Evolutionary conservation across 1,284 basidiomycete genomes (phyloP).

Genomic region (Sanguinoderma infundibulare): DNA sequence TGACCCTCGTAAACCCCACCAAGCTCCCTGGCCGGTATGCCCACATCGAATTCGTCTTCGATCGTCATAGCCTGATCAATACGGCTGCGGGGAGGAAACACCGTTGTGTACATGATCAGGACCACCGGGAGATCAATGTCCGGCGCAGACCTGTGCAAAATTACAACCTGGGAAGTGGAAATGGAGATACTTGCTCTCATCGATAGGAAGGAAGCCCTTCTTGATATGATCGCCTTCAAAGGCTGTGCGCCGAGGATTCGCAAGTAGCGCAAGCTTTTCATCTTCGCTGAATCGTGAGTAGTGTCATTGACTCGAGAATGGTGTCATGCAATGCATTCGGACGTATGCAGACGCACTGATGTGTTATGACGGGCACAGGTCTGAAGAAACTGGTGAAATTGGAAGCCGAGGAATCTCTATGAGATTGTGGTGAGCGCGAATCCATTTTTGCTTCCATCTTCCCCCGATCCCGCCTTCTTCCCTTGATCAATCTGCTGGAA

Average conservation of each 20-base stretch:
- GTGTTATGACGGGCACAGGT: background rate
- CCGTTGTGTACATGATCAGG: conserved; percentile 9
- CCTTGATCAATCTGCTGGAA: background rate
- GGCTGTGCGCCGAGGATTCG: conserved; percentile 11
- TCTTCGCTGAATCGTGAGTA: conserved; percentile 11
- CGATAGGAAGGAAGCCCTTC: conserved; percentile 16
- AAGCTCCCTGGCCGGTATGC: conserved; percentile 16
- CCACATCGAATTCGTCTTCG: conserved; percentile 6
- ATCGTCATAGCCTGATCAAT: conserved; percentile 15
- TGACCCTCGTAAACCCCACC: conserved; percentile 11
- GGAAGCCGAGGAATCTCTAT: conserved; percentile 11
- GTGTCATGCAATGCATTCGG: background rate
- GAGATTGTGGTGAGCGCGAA: conserved; percentile 17
- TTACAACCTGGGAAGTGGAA: background rate
- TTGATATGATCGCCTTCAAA: conserved; percentile 15
- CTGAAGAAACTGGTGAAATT: background rate
- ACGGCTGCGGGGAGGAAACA: conserved; percentile 2
- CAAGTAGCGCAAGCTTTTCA: conserved; percentile 14
- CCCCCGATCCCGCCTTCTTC: background rate
- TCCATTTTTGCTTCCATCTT: background rate
- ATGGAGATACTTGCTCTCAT: conserved; percentile 8
- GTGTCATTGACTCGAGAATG: background rate
- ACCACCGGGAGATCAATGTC: background rate
- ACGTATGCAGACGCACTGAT: background rate
- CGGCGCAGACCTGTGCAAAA: conserved; percentile 10